phyloP scores from a whole-genome alignment of 768 basidiomycete genomes.

The Panaeolus papilionaceus region DNA sequence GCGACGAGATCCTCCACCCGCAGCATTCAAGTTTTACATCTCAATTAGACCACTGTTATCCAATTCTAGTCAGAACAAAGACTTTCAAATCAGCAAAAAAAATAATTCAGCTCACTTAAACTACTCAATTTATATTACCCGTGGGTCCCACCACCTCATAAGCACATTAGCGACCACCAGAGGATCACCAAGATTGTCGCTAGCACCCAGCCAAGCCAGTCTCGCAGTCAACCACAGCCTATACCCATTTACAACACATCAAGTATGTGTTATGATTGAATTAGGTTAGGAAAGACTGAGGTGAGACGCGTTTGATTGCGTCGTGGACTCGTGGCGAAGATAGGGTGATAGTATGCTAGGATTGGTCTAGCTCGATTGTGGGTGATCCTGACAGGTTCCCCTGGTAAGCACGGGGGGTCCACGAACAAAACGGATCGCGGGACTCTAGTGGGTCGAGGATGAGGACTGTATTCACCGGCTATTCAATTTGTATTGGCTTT shows the following conservation, averaged over 20 bases:
- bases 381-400: background rate
- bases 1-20: too few species aligned
- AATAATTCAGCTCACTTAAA: too few species aligned
- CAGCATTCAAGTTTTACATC: too few species aligned
- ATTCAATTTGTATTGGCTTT: too few species aligned
- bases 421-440: background rate
- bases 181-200: background rate
- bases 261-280: background rate
- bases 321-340: background rate
- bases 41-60: too few species aligned
- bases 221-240: background rate
- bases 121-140: too few species aligned
- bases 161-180: background rate
- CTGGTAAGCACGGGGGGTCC: background rate
- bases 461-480: too few species aligned
- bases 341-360: background rate
- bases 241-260: background rate
- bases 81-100: too few species aligned
- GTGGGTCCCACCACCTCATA: too few species aligned
- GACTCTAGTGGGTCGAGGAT: background rate
- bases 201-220: background rate
- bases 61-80: too few species aligned
- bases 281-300: background rate
- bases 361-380: background rate
- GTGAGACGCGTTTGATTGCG: background rate